Conservation (phyloP, 768 basidiomycete genomes). For the Clitopilus passeckerianus region DNA sequence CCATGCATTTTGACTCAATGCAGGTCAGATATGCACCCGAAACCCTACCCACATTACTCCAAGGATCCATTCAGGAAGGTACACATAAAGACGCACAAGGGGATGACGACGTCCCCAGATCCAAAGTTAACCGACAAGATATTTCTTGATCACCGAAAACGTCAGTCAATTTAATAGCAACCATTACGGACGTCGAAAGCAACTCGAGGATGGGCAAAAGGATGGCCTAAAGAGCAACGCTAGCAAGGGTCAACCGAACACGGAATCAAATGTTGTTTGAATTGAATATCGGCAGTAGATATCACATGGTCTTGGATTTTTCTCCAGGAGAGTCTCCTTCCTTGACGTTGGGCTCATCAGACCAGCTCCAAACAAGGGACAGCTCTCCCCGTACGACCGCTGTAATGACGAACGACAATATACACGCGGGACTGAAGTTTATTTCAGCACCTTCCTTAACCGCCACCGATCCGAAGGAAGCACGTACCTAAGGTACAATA, state of each 20-base stretch:
- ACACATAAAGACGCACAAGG: too few relatives aligned
- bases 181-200: too few relatives aligned
- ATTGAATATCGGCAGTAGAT: background rate
- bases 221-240: too few relatives aligned
- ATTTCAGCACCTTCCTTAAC: slow-evolving; percentile 1
- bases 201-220: too few relatives aligned
- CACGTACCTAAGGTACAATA: slow-evolving; percentile 83
- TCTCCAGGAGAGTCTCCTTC: slow-evolving; percentile 1
- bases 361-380: slow-evolving; percentile 66
- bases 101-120: too few relatives aligned
- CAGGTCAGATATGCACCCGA: background rate
- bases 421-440: slow-evolving; percentile 62
- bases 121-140: too few relatives aligned
- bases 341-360: slow-evolving; percentile 37
- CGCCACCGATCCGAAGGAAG: background rate
- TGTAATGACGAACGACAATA: slow-evolving; percentile 60
- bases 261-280: background rate
- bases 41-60: background rate
- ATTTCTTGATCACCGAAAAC: too few relatives aligned
- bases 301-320: background rate
- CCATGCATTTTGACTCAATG: too few relatives aligned
- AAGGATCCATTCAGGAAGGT: background rate
- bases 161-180: too few relatives aligned
- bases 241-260: background rate
- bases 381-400: slow-evolving; percentile 65